Percentiles rank a stretch among this genome's conserved stretches.
These are phyloP conservation scores for Aspergillus sp. DNA, from an alignment of 2,329 filamentous ascomycete species.

Conservation along the genomic window DNA sequence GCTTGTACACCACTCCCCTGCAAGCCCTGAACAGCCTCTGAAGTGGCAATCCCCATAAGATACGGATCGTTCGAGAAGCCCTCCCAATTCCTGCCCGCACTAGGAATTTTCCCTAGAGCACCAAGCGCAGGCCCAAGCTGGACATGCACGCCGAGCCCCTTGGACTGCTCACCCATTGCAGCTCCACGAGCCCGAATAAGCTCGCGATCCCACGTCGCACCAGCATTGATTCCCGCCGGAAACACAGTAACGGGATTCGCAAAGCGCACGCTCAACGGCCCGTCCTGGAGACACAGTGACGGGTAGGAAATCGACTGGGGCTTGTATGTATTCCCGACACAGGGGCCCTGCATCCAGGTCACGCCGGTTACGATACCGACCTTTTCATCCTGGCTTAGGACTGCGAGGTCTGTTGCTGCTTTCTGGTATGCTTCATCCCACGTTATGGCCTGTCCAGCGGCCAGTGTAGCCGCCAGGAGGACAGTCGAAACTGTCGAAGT, in stretches of 20 bases:
- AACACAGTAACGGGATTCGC: conserved; percentile 45
- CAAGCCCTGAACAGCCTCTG: conserved; percentile 51
- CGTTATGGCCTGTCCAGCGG: conserved; percentile 1
- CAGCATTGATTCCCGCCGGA: conserved; percentile 43
- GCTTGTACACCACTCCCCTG: conserved; percentile 50
- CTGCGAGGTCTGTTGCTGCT: conserved; percentile 13
- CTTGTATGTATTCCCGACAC: conserved; percentile 32
- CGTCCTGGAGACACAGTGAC: conserved; percentile 34
- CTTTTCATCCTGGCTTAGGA: conserved; percentile 24
- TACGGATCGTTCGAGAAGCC: conserved; percentile 46
- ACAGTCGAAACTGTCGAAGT: background rate
- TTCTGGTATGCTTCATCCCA: conserved; percentile 15
- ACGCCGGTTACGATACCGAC: conserved; percentile 31
- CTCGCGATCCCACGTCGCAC: conserved; percentile 54
- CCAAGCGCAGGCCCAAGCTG: conserved; percentile 34
- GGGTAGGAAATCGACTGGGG: conserved; percentile 30
- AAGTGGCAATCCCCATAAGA: conserved; percentile 42
- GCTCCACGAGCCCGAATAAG: conserved; percentile 53
- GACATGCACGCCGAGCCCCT: conserved; percentile 35
- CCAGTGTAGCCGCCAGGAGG: background rate
- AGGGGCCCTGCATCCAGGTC: conserved; percentile 29
- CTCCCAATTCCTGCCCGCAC: conserved; percentile 36
- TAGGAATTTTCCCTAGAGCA: conserved; percentile 37
- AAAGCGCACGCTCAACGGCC: conserved; percentile 40
- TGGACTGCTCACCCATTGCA: conserved; percentile 55